Evolutionary conservation across 2,329 filamentous ascomycete genomes (phyloP), one percentile per base, ranked within the genome.

Genomic region (Calonectria pseudoturangicola): DNA sequence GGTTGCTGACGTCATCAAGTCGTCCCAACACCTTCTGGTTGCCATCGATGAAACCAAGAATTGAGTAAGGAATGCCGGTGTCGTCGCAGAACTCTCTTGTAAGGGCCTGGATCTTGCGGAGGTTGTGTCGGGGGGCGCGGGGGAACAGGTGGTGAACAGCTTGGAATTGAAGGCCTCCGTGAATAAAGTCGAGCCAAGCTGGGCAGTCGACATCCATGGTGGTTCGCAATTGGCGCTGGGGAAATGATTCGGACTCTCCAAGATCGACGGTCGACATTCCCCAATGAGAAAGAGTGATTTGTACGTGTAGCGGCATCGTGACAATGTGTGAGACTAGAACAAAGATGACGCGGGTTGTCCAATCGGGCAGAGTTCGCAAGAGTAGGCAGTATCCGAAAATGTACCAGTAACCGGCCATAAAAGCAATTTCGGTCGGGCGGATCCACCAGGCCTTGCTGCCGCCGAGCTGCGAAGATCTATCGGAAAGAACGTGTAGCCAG

Each of bases 201-300:
- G 93, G 93, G 82, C 92, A 94, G 77, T 93, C 92, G 60, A 94
- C 90, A 78, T 94, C 93, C 92, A 94, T 93, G 30, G 92, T 94
- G 3, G 92, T 94, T 54, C 92, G 88, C 45, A 94, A 85, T 87
- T 93, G 92, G 78, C 91, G 91, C 84, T 93, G 92, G 0, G 92
- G 87, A 79, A 94, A 94, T 0, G 91, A 92, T 80, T 94, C 92
- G 68, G 87, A 85, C 58, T 90, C 88, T 72, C 92, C 92, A 2
- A 93, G 86, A 74, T 93, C 91, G 0, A 89, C 84, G 2, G 91
- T 93, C 28, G 90, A 91, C 92, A 94, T 94, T 72, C 90, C 92
- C 87, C 92, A 94, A 83, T 94, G 93, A 1, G 90, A 92, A 10
- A 94, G 88, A 0, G 92, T 94, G 81, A 94, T 93, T 77, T 94